Evolutionary conservation across 208 protist genomes (phyloP).

Genomic region (Trichomonas vaginalis): DNA sequence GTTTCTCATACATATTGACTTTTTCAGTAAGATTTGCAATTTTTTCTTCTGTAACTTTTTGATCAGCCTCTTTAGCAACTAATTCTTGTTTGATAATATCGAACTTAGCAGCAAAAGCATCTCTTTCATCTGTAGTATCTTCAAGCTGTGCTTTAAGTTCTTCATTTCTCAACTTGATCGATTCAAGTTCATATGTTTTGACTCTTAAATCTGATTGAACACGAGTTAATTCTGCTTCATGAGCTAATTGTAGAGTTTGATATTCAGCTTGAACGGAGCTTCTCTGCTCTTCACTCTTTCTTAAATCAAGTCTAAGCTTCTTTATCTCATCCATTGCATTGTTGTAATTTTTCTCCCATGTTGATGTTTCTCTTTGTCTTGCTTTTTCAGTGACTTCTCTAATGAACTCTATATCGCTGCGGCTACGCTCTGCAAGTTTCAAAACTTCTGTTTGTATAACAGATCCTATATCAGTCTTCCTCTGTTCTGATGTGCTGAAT

Average conservation of each 20-base stretch:
- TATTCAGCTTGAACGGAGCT: not conserved
- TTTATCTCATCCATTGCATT: not conserved
- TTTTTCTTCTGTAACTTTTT: not conserved
- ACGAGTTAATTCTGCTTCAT: constrained; percentile 3
- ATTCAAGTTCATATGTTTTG: constrained; percentile 4
- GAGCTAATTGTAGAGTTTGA: not conserved
- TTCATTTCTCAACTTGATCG: not conserved
- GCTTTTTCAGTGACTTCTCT: not conserved
- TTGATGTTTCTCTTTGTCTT: not conserved
- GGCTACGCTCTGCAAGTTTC: not conserved
- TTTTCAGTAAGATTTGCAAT: not conserved
- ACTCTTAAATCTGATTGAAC: not conserved
- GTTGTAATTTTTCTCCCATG: not conserved
- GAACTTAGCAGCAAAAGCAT: not conserved
- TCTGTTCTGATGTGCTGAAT: not conserved
- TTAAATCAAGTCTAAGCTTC: not conserved
- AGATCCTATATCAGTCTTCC: not conserved
- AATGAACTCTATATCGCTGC: not conserved
- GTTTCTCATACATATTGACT: not conserved
- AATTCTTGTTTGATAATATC: not conserved
- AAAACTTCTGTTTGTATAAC: not conserved
- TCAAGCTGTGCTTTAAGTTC: not conserved
- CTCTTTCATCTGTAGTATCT: not conserved
- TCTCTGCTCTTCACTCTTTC: not conserved
- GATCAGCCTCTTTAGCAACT: not conserved